Evolutionary conservation across 2,329 filamentous ascomycete species (phyloP).

Genomic region (Aspergillus pseudoterreus): DNA sequence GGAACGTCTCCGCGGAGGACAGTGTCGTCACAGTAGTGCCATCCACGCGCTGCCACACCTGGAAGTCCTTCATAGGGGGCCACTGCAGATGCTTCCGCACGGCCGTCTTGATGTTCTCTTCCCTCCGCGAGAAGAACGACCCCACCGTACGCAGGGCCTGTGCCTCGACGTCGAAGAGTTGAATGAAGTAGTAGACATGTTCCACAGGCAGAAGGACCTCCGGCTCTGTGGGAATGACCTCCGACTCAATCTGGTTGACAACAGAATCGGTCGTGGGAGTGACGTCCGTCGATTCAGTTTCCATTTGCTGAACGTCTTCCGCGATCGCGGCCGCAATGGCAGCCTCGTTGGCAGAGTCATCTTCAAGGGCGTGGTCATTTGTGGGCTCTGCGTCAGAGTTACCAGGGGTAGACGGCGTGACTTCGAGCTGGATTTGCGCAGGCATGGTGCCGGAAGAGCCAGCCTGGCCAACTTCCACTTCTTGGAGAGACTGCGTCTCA

Average conservation of each 20-base stretch:
- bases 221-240: constrained; percentile 13
- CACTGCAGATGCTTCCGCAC: constrained; percentile 38
- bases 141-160: constrained; percentile 40
- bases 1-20: constrained; percentile 33
- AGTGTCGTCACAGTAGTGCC: constrained; percentile 32
- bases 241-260: constrained; percentile 12
- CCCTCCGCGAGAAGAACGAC: constrained; percentile 40
- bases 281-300: constrained; percentile 10
- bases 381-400: neutral
- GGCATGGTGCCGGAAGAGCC: constrained; percentile 24
- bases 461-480: constrained; percentile 21
- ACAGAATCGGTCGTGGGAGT: constrained; percentile 4
- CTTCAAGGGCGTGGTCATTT: neutral
- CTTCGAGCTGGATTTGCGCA: neutral
- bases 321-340: constrained; percentile 28
- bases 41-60: constrained; percentile 43
- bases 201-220: constrained; percentile 23
- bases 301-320: constrained; percentile 24
- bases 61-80: constrained; percentile 37
- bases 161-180: constrained; percentile 50
- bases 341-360: constrained; percentile 20
- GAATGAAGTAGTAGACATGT: constrained; percentile 48
- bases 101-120: constrained; percentile 38
- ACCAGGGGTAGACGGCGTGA: neutral
- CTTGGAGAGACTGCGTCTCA: constrained; percentile 12